These are phyloP conservation scores for Metschnikowia amazonensis DNA, from an alignment of 805 yeast species.

Conservation along the genomic window DNA sequence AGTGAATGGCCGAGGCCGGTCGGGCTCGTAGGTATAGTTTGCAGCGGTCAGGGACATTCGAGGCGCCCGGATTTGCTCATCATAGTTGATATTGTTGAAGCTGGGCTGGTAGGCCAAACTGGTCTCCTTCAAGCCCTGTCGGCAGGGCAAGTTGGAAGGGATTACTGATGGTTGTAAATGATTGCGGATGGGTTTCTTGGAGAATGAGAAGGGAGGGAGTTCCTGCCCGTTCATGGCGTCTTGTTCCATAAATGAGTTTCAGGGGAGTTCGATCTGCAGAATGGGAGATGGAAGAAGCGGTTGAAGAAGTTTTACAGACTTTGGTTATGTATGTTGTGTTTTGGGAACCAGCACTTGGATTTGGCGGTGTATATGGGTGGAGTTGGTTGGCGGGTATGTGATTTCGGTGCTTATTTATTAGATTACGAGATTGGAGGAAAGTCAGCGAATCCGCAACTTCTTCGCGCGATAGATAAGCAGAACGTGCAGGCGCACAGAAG, in stretches of 20 bases:
- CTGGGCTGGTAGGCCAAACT: constrained; percentile 10
- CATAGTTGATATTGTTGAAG: constrained; percentile 37
- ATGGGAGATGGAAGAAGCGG: not conserved
- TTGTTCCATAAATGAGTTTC: not conserved
- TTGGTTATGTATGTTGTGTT: too few species aligned
- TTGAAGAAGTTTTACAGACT: too few species aligned
- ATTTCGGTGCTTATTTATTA: constrained; percentile 1
- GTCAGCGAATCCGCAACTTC: constrained; percentile 4
- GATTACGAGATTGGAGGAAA: constrained; percentile 4
- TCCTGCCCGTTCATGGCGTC: constrained; percentile 10
- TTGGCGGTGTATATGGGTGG: too few species aligned
- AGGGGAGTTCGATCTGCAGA: not conserved
- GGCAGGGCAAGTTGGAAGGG: constrained; percentile 9
- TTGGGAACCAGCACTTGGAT: too few species aligned
- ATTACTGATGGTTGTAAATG: constrained; percentile 12
- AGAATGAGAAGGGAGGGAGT: constrained; percentile 19
- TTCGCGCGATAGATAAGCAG: constrained; percentile 3
- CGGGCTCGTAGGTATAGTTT: constrained; percentile 24
- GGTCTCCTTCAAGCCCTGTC: not conserved
- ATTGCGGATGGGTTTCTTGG: constrained; percentile 17
- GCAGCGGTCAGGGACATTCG: constrained; percentile 39
- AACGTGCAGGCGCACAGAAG: not conserved
- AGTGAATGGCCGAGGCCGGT: constrained; percentile 15
- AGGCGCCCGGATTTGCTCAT: constrained; percentile 54
- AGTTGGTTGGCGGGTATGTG: not conserved